Evolutionary conservation across 2,329 filamentous ascomycete species (phyloP), one percentile per base, ranked within the genome.

Genomic region (Aspergillus fischeri): DNA sequence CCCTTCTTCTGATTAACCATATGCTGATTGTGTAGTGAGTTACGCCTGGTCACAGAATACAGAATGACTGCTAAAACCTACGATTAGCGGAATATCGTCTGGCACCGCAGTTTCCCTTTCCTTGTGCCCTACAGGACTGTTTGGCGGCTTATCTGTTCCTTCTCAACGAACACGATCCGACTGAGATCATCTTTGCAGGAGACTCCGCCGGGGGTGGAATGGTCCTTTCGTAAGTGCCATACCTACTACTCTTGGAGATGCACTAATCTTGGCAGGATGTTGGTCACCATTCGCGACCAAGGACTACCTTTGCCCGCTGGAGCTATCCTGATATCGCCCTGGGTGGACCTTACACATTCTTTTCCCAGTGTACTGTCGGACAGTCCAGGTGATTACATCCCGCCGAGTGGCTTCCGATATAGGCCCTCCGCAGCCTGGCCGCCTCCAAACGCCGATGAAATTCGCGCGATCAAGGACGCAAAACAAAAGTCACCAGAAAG

Each of bases 181-280:
- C 82, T 24, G 92, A 91, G 8, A 94, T 99, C 48, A 80, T 97
- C 20, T 73, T 97, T 28, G 92, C 91, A 0, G 94, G 94, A 24
- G 94, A 99, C 70, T 97, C 93, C 9, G 94, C 94, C 0, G 94
- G 94, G 25, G 94, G 87, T 38, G 94, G 93, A 9, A 94, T 97
- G 90, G 84, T 92, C 0, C 65, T 97, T 63, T 89, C 79, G 69
- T 78, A 63, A 62, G 71, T 70, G 20, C 2, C 27, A 20, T 14
- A 14, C 9, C 24, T 11, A 14, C 29, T n/a, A 21, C 7, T 24
- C 8, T 42, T 42, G 5, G 24, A 28, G 14, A 2, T 32, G 52
- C 7, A 42, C 65, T 73, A 64, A 75, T 21, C 1, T 21, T 51
- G 38, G 17, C 62, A 83, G 73, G 78, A 80, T 97, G 75, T 75